Evolutionary conservation across 2,329 filamentous ascomycete species (phyloP).

Genomic region (Ceratocystis colombiana): DNA sequence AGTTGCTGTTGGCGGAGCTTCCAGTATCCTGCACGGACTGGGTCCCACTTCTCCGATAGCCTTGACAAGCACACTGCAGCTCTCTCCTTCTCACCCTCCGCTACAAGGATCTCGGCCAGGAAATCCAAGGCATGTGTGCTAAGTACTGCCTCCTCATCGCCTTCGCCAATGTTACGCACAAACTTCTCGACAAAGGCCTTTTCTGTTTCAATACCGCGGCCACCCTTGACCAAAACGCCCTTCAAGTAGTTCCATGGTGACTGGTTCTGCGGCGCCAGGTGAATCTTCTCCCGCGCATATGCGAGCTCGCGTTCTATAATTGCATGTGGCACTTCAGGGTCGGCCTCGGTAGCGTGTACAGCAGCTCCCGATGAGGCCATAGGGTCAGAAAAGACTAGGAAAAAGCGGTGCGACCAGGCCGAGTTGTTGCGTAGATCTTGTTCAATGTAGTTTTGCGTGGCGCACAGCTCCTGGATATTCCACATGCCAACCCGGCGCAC

Average conservation of each 20-base stretch:
- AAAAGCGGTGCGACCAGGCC: constrained; percentile 95
- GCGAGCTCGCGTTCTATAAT: constrained; percentile 64
- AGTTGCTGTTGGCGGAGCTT: constrained; percentile 43
- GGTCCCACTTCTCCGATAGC: constrained; percentile 78
- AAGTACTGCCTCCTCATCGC: constrained; percentile 41
- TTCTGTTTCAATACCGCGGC: constrained; percentile 39
- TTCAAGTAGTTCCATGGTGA: constrained; percentile 88
- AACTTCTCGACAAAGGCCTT: constrained; percentile 44
- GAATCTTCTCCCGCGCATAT: constrained; percentile 64
- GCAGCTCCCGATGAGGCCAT: constrained; percentile 39
- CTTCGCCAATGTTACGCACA: constrained; percentile 39
- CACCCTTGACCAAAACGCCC: constrained; percentile 61
- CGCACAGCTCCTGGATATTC: constrained; percentile 58
- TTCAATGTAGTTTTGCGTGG: constrained; percentile 61
- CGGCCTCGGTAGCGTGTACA: constrained; percentile 41
- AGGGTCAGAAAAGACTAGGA: constrained; percentile 67
- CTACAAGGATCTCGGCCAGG: constrained; percentile 56
- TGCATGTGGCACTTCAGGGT: constrained; percentile 48
- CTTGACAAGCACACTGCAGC: constrained; percentile 62
- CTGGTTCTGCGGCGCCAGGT: constrained; percentile 80
- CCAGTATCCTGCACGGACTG: constrained; percentile 87
- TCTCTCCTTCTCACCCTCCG: constrained; percentile 47
- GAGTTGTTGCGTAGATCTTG: constrained; percentile 90
- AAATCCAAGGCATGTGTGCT: constrained; percentile 62
- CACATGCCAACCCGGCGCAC: constrained; percentile 58